Evolutionary conservation across 1,284 basidiomycete species (phyloP).

Genomic region (Ceratobasidium theobromae): DNA sequence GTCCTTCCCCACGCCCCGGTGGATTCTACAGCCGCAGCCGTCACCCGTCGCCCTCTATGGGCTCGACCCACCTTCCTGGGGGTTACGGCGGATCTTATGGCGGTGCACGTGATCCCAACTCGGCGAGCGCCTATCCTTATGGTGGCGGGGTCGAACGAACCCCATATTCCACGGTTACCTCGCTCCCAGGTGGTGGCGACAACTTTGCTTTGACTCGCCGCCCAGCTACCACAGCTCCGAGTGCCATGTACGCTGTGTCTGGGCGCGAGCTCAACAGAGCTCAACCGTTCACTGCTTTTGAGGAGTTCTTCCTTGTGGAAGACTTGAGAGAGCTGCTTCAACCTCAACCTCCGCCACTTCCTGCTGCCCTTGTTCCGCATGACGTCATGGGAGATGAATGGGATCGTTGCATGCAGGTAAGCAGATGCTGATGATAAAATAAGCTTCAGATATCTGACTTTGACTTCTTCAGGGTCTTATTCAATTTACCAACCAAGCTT

Average conservation of each 20-base stretch:
- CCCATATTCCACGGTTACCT: constrained; percentile 19
- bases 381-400: constrained; percentile 76
- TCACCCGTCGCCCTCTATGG: constrained; percentile 25
- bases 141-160: constrained; percentile 1
- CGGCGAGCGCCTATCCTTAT: neutral
- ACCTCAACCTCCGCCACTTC: constrained; percentile 74
- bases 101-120: constrained; percentile 2
- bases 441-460: constrained; percentile 13
- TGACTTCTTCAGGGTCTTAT: constrained; percentile 30
- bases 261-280: constrained; percentile 29
- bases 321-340: constrained; percentile 70
- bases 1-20: constrained; percentile 19
- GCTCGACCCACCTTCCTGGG: constrained; percentile 8
- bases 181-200: neutral
- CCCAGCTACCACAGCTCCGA: constrained; percentile 1
- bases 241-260: neutral
- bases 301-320: constrained; percentile 60
- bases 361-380: constrained; percentile 67
- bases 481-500: constrained; percentile 64
- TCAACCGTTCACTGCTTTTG: constrained; percentile 67
- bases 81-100: neutral
- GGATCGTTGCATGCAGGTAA: constrained; percentile 70
- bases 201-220: constrained; percentile 20
- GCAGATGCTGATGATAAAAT: constrained; percentile 38
- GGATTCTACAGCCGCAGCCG: constrained; percentile 21